These are phyloP conservation scores for Mycena alexandri DNA, from an alignment of 768 basidiomycete genomes.

Conservation along the genomic window DNA sequence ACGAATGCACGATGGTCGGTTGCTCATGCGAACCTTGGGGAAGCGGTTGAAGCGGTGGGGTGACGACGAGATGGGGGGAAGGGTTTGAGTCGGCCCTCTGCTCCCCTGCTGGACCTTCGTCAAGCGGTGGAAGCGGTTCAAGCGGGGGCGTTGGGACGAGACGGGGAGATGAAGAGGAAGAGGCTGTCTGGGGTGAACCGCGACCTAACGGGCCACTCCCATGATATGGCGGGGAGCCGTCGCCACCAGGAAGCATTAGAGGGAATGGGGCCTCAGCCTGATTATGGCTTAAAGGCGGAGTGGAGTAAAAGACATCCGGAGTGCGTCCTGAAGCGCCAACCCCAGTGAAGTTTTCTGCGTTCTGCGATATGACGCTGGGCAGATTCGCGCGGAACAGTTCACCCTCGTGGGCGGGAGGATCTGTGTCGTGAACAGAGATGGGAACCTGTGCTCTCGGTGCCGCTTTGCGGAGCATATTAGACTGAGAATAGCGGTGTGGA, in stretches of 20 bases:
- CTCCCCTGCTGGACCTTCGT: no score
- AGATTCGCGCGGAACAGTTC: constrained; percentile 56
- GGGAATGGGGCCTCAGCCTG: constrained; percentile 17
- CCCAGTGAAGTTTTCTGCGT: constrained; percentile 75
- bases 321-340: constrained; percentile 58
- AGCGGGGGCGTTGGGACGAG: constrained; percentile 25
- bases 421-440: constrained; percentile 64
- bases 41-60: constrained; percentile 27
- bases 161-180: constrained; percentile 23
- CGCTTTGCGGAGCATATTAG: constrained; percentile 67
- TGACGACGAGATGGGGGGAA: constrained; percentile 23
- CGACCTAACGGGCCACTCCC: constrained; percentile 3
- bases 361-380: constrained; percentile 66
- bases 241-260: constrained; percentile 16
- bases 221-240: neutral
- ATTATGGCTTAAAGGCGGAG: constrained; percentile 37
- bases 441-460: constrained; percentile 75
- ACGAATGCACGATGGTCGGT: constrained; percentile 15
- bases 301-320: constrained; percentile 51
- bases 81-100: neutral
- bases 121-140: constrained; percentile 8
- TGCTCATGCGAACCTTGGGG: neutral
- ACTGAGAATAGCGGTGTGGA: constrained; percentile 38
- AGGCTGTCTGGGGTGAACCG: constrained; percentile 8
- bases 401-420: constrained; percentile 36